Evolutionary conservation across 2,329 filamentous ascomycete genomes (phyloP), one percentile per base, ranked within the genome.

Genomic region (Tolypocladium ophioglossoides): DNA sequence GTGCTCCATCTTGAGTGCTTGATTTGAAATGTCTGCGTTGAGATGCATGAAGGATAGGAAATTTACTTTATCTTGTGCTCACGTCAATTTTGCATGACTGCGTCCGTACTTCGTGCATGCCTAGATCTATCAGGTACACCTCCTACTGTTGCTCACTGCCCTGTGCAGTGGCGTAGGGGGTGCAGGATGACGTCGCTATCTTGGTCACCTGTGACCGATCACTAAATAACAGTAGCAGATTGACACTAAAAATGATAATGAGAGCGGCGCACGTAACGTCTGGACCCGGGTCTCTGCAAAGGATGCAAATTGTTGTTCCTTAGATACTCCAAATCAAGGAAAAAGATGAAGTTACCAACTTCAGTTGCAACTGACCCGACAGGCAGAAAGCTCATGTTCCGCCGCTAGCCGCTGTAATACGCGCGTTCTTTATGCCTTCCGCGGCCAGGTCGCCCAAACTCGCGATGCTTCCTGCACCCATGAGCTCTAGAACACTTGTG

Each of bases 401-500:
- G 30, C 38, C 50, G 9, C 40, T 27, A 30, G 38, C 40, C 50
- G 22, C 32, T 10, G 27, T n/a, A 20, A 52, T 41, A n/a, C 50
- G 24, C 27, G 40, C 38, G 18, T 50, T 24, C 40, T 52, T 34
- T 3, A 40, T 50, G 52, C 46, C 54, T n/a, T 53, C 20, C 18
- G 38, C 20, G 8, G 47, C 51, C 40, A 52, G 22, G 18, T 52
- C 34, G 11, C 57, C 56, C 48, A 56, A 34, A 30, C 35, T 41
- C 30, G 38, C 46, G 20, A 59, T 53, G 9, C 52, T 59, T 2
- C 54, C 53, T 27, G 54, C 51, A 4, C 38, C 53, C 50, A 59
- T 53, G 22, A 60, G 54, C 51, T 59, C 57, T 12, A 60, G 20
- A 4, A 54, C 52, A 14, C 51, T 55, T 16, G 50, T 52, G 14